Base-by-base conservation (phyloP, 2,329 filamentous ascomycete genomes). In the Plenodomus tracheiphilus region DNA sequence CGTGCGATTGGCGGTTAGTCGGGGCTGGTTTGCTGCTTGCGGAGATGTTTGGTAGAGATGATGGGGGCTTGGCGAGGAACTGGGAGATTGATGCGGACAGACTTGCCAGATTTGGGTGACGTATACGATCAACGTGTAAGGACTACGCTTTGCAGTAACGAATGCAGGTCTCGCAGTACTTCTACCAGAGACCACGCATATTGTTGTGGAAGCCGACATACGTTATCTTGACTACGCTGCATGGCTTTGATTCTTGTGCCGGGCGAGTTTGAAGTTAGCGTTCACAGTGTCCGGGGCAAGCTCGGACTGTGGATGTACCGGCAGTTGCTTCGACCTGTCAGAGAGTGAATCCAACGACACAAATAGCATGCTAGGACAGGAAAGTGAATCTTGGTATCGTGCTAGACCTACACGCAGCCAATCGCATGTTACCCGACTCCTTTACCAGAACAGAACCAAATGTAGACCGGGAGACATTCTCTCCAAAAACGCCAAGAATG, bases 101-200 rank as follows among this genome's bases (percentile, higher is more conserved):
- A 48, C 39, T 59, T 63, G 50, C 60, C 52, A 44, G 36, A 52
- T 61, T 22, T 16, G 57, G 60, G 42, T 44, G 46, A 53, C 22
- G 48, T 38, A 50, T 40, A 46, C 53, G 46, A 47, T 45, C 28
- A 11, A 15, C 28, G 28, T 32, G 28, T 8, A 32, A 8, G 6
- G 15, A 32, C 39, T 41, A 47, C 53, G 43, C 21, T 41, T 28
- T 52, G 34, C 20, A 49, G 49, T 34, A 53, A 45, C 41, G 38
- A 22, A 32, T 32, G 28, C 13, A 32, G 6, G 15, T 32, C 7
- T 32, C 28, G 28, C 28, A 32, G 28, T 32, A 11, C n/a, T n/a
- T n/a, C n/a, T 25, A 6, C 28, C 7, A 15, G 13, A 32, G 13
- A 4, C 7, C 28, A 11, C 15, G 28, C 13, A 32, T 15, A 15